Evolutionary conservation across 495 filamentous ascomycete species (phyloP).

Genomic region (Penicillium pancosmium): DNA sequence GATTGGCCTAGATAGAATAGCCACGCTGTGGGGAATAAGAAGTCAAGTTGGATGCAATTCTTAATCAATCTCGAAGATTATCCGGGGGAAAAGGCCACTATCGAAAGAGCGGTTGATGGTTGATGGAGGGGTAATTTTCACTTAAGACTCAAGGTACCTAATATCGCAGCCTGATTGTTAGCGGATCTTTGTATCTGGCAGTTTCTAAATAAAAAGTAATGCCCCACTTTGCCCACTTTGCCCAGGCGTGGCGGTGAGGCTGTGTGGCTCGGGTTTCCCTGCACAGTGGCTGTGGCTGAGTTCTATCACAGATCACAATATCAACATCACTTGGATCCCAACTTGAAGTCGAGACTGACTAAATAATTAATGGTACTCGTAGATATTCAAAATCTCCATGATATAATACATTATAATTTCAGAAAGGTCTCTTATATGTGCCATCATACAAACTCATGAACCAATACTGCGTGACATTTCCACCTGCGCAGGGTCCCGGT

Average conservation of each 20-base stretch:
- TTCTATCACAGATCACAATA: not conserved
- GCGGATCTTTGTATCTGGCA: conserved; percentile 22
- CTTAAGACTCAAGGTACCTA: conserved; percentile 23
- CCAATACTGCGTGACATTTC: conserved; percentile 23
- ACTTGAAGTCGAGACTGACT: not conserved
- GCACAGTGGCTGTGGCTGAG: not conserved
- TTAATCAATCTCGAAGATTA: not conserved
- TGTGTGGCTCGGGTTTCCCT: not conserved
- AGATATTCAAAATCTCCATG: too few species aligned
- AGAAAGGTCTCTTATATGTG: conserved; percentile 12
- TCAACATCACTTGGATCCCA: not conserved
- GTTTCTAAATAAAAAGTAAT: conserved; percentile 26
- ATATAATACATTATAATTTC: too few species aligned
- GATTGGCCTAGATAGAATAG: conserved; percentile 18
- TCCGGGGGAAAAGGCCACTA: not conserved
- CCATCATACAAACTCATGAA: conserved; percentile 4
- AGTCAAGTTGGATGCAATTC: not conserved
- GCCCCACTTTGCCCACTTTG: conserved; percentile 17
- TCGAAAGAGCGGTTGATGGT: not conserved
- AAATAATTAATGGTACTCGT: too few species aligned
- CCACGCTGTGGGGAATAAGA: conserved; percentile 16
- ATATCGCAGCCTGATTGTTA: conserved; percentile 36
- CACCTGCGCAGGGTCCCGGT: conserved; percentile 24
- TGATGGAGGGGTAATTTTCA: not conserved
- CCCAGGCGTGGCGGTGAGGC: conserved; percentile 21